Evolutionary conservation across 2,329 filamentous ascomycete genomes (phyloP).

Genomic region (Pyrenophora teres): DNA sequence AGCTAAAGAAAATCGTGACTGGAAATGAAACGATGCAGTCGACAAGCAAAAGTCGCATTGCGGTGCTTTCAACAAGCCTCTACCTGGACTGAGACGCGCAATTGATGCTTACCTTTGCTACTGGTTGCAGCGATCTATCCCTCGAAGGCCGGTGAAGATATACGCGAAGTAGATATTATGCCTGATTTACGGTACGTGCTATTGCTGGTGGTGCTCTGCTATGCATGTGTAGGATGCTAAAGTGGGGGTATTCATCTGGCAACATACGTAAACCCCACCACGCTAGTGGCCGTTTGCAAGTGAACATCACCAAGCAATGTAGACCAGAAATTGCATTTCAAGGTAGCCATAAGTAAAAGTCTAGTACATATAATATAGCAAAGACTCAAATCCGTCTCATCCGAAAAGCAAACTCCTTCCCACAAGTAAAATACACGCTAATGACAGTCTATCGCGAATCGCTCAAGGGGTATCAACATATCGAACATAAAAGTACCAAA

Average conservation of each 20-base stretch:
- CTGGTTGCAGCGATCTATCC: too few species aligned
- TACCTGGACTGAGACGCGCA: background rate
- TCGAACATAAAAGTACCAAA: background rate
- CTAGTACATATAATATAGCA: background rate
- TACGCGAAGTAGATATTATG: background rate
- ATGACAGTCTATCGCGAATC: constrained; percentile 1
- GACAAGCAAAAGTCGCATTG: background rate
- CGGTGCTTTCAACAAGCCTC: background rate
- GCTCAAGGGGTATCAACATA: constrained; percentile 6
- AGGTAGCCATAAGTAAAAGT: background rate
- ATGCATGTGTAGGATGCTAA: background rate
- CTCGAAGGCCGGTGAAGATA: background rate
- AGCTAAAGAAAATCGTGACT: background rate
- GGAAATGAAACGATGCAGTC: background rate
- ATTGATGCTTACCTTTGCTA: background rate
- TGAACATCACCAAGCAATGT: too few species aligned
- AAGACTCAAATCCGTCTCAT: background rate
- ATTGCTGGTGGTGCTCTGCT: background rate
- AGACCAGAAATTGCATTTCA: too few species aligned
- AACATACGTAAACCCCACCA: constrained; percentile 5
- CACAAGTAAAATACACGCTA: background rate
- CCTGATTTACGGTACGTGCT: background rate
- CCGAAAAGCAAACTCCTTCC: background rate
- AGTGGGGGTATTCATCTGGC: constrained; percentile 1
- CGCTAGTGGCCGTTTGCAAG: background rate